Base-by-base conservation (phyloP, 805 yeast species). In the Monosporozyma solicola region DNA sequence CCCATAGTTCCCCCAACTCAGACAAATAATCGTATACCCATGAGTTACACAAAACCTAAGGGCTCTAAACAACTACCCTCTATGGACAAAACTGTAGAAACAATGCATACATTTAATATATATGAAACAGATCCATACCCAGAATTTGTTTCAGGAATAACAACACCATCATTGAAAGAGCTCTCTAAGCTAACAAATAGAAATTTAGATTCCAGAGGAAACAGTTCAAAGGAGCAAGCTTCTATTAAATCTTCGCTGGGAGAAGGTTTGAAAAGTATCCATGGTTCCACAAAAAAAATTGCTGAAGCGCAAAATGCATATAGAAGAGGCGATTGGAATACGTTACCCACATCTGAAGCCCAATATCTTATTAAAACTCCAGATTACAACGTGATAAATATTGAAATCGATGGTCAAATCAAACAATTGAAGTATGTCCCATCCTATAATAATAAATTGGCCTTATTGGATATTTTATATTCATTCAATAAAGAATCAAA, bases 381-480 rank as follows among this genome's bases (percentile, higher is more conserved):
- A n/a, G 44, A 52, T 39, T 59, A 59, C 51, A 62, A 62, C 45
- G 50, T 60, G 8, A 60, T 60, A 2, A 53, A 53, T 22, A 54
- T 62, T 7, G 41, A 53, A n/a, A 53, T 55, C 8, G 63, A 63
- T 55, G 67, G 65, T 2, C 63, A 59, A 44, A 54, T 57, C 7
- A 60, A 59, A 51, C 56, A 57, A 46, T 54, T 65, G 9, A 53
- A 57, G 32, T 66, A 66, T 53, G 61, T 61, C 16, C 64, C 67
- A 8, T 53, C 53, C 2, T 60, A 59, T 53, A 66, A 66, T 41
- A 56, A 59, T 16, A 53, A 55, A 13, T 61, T 65, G 22, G 54
- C 56, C 5, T 50, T 55, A 32, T 55, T 66, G 56, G 64, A 63
- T 46, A 51, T 64, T 9, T 66, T 66, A 27, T 51, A 59, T 24